Base-by-base conservation (phyloP, 2,329 filamentous ascomycete species). In the Penicillium sp. region DNA sequence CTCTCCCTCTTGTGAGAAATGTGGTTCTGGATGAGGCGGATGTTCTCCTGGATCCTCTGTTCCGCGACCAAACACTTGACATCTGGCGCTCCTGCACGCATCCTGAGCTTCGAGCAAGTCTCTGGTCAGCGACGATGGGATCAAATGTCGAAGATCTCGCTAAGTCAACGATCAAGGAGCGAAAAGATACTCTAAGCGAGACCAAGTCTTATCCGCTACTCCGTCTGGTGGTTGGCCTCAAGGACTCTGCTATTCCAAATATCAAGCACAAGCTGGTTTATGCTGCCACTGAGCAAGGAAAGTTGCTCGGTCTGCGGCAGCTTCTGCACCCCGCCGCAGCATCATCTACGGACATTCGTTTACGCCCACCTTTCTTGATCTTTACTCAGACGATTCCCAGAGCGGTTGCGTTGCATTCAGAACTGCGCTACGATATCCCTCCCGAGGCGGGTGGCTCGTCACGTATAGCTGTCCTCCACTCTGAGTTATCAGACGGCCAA, bases 111-210 rank as follows among this genome's bases (percentile, higher is more conserved):
- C 80, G 83, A 22, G 77, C 88, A 3, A 87, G 86, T 9, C 83
- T 95, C 52, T 98, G 91, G 89, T 97, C 93, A 13, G 93, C 93
- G 13, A 98, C 93, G 0, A 96, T 98, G 84, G 88, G 87, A 3
- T 95, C 91, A 15, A 93, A 85, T 59, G 86, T 97, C 35, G 93
- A 98, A 71, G 76, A 83, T 19, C 75, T 96, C 7, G 80, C 88
- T 41, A 79, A 79, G 6, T 79, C 81, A n/a, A 84, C 83, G 13
- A 78, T 93, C 45, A 72, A 76, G 33, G 70, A 75, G 8, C 77
- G 83, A 55, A 9, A 57, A 51, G 31, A n/a, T n/a, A n/a, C n/a
- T n/a, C 47, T 49, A 28, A 46, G 48, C 28, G 58, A n/a, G n/a
- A n/a, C n/a, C n/a, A n/a, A 58, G 21, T 56, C 60, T 6, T 61